These are phyloP conservation scores for Acaromyces ingoldii DNA, from an alignment of 1,284 basidiomycete genomes.

Conservation along the genomic window DNA sequence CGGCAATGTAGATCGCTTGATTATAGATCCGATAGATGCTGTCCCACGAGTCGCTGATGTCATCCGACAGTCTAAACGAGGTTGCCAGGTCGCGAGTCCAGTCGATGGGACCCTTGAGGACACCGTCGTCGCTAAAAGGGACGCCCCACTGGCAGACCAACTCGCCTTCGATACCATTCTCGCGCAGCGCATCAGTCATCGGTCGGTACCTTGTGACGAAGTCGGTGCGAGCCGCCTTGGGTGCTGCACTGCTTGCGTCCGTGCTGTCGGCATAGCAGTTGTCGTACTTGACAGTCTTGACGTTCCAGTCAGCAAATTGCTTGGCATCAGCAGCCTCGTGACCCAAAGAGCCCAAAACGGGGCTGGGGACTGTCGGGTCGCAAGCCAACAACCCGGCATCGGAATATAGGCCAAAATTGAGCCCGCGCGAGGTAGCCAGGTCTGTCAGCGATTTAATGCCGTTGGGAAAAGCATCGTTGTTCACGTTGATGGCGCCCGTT, in stretches of 20 bases:
- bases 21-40: conserved; percentile 19
- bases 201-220: conserved; percentile 51
- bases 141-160: conserved; percentile 58
- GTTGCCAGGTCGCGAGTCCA: conserved; percentile 53
- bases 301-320: conserved; percentile 56
- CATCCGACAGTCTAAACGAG: conserved; percentile 54
- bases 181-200: conserved; percentile 58
- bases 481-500: conserved; percentile 37
- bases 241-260: conserved; percentile 16
- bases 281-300: conserved; percentile 53
- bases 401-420: conserved; percentile 59
- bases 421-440: conserved; percentile 54
- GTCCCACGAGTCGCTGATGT: conserved; percentile 23
- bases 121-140: conserved; percentile 7
- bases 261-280: conserved; percentile 53
- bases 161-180: conserved; percentile 56
- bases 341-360: conserved; percentile 55
- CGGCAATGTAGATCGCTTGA: conserved; percentile 8
- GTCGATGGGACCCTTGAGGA: conserved; percentile 21
- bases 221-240: conserved; percentile 17
- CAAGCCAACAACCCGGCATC: conserved; percentile 54
- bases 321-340: conserved; percentile 57
- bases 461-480: conserved; percentile 55
- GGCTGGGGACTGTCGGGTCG: conserved; percentile 25
- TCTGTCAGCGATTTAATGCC: conserved; percentile 55